Percentiles rank a stretch among this genome's conserved stretches.
phyloP scores from a whole-genome alignment of 2,329 filamentous ascomycete genomes.

The Thyridium curvatum region DNA sequence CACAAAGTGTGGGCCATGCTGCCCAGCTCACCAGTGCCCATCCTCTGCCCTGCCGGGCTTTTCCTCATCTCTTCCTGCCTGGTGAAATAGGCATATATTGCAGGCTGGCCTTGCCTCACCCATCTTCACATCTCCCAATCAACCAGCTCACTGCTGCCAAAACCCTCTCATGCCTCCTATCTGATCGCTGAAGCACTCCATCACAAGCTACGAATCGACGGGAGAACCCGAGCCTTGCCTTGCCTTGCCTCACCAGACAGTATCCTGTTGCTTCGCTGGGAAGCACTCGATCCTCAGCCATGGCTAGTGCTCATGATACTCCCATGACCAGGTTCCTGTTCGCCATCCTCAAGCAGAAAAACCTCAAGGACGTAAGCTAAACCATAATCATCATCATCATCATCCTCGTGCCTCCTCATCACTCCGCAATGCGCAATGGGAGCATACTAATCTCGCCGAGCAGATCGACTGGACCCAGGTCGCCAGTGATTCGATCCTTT shows the following conservation, averaged over 20 bases:
- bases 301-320: conserved; percentile 32
- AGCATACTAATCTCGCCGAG: neutral
- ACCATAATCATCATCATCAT: neutral
- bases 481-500: conserved; percentile 45
- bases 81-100: conserved; percentile 28
- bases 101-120: conserved; percentile 30
- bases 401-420: too few relatives aligned
- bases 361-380: conserved; percentile 50
- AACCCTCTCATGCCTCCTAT: conserved; percentile 7
- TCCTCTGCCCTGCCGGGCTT: neutral
- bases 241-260: neutral
- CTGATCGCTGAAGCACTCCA: neutral
- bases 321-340: conserved; percentile 52
- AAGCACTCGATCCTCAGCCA: neutral
- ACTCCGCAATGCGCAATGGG: neutral
- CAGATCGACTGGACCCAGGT: conserved; percentile 57
- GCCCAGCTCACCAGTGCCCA: too few relatives aligned
- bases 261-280: neutral
- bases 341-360: conserved; percentile 54
- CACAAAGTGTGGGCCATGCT: too few relatives aligned
- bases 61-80: neutral
- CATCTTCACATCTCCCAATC: conserved; percentile 27
- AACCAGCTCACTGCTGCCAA: conserved; percentile 16
- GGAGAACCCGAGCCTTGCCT: too few relatives aligned
- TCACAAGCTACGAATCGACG: neutral